Conservation (phyloP, 2,329 filamentous ascomycete species). For the Colletotrichum sp. region DNA sequence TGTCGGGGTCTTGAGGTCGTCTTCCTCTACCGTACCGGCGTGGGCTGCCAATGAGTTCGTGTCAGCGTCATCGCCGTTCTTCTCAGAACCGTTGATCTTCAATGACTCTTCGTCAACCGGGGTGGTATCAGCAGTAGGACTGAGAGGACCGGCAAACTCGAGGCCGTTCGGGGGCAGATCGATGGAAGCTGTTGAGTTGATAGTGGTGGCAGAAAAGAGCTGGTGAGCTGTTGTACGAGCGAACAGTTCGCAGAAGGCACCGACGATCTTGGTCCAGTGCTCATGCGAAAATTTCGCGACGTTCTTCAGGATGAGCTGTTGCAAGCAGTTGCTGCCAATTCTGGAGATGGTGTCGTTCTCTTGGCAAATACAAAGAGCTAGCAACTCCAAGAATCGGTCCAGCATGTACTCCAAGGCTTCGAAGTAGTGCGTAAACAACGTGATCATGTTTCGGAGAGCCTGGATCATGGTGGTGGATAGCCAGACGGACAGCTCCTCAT, state of each 20-base stretch:
- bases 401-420: constrained; percentile 97
- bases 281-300: constrained; percentile 86
- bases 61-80: constrained; percentile 37
- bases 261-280: constrained; percentile 95
- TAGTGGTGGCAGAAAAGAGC: constrained; percentile 82
- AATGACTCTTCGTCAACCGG: constrained; percentile 60
- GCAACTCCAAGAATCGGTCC: constrained; percentile 91
- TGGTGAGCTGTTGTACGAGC: constrained; percentile 93
- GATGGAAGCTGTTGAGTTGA: constrained; percentile 57
- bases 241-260: constrained; percentile 94
- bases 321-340: constrained; percentile 97
- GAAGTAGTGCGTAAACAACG: constrained; percentile 98
- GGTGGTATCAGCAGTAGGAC: constrained; percentile 41
- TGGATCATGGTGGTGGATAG: constrained; percentile 99
- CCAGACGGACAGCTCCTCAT: constrained; percentile 98
- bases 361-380: constrained; percentile 96
- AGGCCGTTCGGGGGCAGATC: constrained; percentile 59
- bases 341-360: constrained; percentile 98
- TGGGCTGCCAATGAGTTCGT: constrained; percentile 34
- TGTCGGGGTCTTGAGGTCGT: constrained; percentile 37
- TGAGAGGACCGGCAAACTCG: constrained; percentile 51
- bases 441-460: constrained; percentile 97
- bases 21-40: constrained; percentile 35
- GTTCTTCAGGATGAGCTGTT: constrained; percentile 95
- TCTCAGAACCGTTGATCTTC: constrained; percentile 62